Conservation (phyloP, 2,329 filamentous ascomycete species). For the Nigrospora sphaerica region DNA sequence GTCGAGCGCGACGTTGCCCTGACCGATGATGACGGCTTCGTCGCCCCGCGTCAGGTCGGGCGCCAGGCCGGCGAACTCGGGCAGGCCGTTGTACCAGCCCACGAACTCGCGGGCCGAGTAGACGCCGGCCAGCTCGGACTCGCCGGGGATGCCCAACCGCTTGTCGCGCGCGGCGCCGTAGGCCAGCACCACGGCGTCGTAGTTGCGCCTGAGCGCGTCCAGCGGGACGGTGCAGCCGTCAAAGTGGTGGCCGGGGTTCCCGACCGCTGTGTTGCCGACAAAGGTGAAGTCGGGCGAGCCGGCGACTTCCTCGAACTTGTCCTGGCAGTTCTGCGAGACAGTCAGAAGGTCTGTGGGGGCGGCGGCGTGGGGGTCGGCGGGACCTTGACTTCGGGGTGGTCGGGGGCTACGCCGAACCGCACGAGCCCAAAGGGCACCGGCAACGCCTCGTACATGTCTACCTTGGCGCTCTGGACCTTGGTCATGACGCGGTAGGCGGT, state of each 20-base stretch:
- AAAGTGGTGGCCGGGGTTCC: slow-evolving; percentile 35
- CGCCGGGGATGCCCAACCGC: slow-evolving; percentile 71
- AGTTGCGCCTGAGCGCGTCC: slow-evolving; percentile 64
- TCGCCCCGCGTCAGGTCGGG: slow-evolving; percentile 70
- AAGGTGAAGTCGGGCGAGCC: slow-evolving; percentile 79
- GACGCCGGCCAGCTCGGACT: slow-evolving; percentile 64
- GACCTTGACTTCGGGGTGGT: slow-evolving; percentile 97
- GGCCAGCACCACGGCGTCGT: slow-evolving; percentile 86
- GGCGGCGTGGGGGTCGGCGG: neutral
- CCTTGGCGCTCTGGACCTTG: slow-evolving; percentile 60
- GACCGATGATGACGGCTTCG: slow-evolving; percentile 81
- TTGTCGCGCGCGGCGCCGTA: slow-evolving; percentile 87
- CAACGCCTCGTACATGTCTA: slow-evolving; percentile 95
- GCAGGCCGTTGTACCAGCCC: slow-evolving; percentile 96
- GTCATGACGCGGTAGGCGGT: slow-evolving; percentile 79
- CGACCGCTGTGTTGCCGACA: slow-evolving; percentile 81
- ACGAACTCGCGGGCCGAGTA: slow-evolving; percentile 90
- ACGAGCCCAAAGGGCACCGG: slow-evolving; percentile 91
- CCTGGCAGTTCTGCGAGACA: slow-evolving; percentile 72
- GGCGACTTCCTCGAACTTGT: slow-evolving; percentile 87
- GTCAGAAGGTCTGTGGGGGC: neutral
- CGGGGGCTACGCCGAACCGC: slow-evolving; percentile 91
- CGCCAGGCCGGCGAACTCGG: slow-evolving; percentile 66
- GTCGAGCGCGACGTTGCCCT: slow-evolving; percentile 94
- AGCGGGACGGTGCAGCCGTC: slow-evolving; percentile 55